Percentiles rank a stretch among this genome's conserved stretches.
phyloP scores from a whole-genome alignment of 1,139 yeast genomes.

The Magnusiomyces fungicola region DNA sequence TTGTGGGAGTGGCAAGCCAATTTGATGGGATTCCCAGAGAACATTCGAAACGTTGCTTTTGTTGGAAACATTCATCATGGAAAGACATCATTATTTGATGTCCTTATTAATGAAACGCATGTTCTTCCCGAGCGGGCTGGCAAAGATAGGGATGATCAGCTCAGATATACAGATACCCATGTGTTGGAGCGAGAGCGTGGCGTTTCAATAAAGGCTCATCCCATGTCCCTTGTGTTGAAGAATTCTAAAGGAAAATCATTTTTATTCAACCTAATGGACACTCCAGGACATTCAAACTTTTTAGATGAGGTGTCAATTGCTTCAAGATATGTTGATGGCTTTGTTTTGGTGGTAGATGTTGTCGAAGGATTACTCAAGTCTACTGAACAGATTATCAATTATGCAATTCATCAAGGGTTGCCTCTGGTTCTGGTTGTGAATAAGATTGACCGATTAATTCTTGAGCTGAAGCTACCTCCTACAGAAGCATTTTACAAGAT shows the following conservation, averaged over 20 bases:
- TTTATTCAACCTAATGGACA: constrained; percentile 60
- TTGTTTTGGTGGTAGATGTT: constrained; percentile 67
- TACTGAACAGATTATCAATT: constrained; percentile 43
- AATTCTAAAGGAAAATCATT: constrained; percentile 50
- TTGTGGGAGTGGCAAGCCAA: constrained; percentile 55
- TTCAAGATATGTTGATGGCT: constrained; percentile 55
- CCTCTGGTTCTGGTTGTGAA: constrained; percentile 62
- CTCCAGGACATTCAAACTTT: constrained; percentile 91
- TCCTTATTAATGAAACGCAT: constrained; percentile 61
- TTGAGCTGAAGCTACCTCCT: constrained; percentile 73
- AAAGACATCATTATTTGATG: constrained; percentile 72
- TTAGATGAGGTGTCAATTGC: constrained; percentile 63
- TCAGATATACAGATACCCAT: constrained; percentile 65
- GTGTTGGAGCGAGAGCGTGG: constrained; percentile 65
- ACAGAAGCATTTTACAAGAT: constrained; percentile 66
- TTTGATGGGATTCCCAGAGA: constrained; percentile 50
- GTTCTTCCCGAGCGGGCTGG: constrained; percentile 28
- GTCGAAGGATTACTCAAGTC: constrained; percentile 69
- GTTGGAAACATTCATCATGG: constrained; percentile 87
- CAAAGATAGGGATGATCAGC: constrained; percentile 36
- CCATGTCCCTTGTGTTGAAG: constrained; percentile 56
- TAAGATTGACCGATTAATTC: constrained; percentile 71
- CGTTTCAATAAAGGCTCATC: constrained; percentile 55
- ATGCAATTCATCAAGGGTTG: constrained; percentile 42
- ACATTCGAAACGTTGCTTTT: constrained; percentile 68